phyloP scores from a whole-genome alignment of 495 filamentous ascomycete genomes.

The Aspergillus steynii region DNA sequence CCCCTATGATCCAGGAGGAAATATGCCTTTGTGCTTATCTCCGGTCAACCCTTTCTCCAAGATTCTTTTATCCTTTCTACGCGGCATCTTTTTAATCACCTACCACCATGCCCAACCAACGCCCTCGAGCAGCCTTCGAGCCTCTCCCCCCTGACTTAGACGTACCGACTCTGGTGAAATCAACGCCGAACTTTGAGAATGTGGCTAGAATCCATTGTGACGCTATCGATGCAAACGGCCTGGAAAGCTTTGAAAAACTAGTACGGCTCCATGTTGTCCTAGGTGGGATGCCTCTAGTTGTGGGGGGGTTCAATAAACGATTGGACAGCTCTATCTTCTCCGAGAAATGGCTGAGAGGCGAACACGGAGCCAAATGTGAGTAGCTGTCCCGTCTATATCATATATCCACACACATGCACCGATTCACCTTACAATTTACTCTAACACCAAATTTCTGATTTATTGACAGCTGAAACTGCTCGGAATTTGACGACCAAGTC shows the following conservation, averaged over 20 bases:
- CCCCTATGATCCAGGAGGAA: background rate
- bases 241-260: constrained; percentile 76
- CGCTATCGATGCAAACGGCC: constrained; percentile 67
- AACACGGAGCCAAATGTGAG: constrained; percentile 72
- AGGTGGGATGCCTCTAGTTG: constrained; percentile 82
- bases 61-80: background rate
- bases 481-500: constrained; percentile 69
- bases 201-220: constrained; percentile 73
- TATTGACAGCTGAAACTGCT: constrained; percentile 58
- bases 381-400: background rate
- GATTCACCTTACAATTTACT: background rate
- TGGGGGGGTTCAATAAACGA: constrained; percentile 76
- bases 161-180: constrained; percentile 67
- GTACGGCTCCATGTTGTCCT: constrained; percentile 76
- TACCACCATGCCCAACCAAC: constrained; percentile 61
- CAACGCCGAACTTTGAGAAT: constrained; percentile 79
- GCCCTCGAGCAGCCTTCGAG: constrained; percentile 72
- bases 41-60: background rate
- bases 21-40: background rate
- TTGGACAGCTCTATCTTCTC: constrained; percentile 76
- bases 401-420: background rate
- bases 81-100: background rate
- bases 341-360: constrained; percentile 70
- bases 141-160: constrained; percentile 84
- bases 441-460: background rate